phyloP scores from a whole-genome alignment of 2,329 filamentous ascomycete genomes.

The Botryotinia globosa region DNA sequence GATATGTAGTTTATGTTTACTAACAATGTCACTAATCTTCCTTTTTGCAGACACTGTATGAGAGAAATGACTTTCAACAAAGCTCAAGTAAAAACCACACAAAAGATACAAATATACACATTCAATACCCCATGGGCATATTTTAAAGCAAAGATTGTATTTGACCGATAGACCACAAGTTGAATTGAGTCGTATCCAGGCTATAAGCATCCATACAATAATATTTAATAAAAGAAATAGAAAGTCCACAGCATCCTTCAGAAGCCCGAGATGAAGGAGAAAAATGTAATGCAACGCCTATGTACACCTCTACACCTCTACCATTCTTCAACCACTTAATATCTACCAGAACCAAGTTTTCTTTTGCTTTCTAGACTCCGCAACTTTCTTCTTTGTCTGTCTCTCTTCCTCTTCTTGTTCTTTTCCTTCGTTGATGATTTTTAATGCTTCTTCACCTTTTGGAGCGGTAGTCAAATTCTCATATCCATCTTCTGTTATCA shows the following conservation, averaged over 20 bases:
- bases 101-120: not conserved
- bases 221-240: not conserved
- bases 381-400: slow-evolving; percentile 13
- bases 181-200: not conserved
- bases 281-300: not conserved
- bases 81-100: not conserved
- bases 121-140: not conserved
- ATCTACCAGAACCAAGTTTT: slow-evolving; percentile 31
- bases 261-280: not conserved
- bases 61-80: not conserved
- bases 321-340: not conserved
- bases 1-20: not conserved
- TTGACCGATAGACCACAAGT: not conserved
- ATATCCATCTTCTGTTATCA: slow-evolving; percentile 72
- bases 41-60: not conserved
- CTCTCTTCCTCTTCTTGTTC: slow-evolving; percentile 16
- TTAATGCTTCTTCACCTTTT: slow-evolving; percentile 69
- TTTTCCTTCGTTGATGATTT: slow-evolving; percentile 48
- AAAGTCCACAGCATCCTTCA: not conserved
- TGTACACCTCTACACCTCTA: not conserved
- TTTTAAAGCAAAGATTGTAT: not conserved
- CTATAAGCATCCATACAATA: not conserved
- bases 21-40: too few species aligned
- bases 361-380: slow-evolving; percentile 10
- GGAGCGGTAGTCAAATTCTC: slow-evolving; percentile 82